A percentile compares a stretch with the other conserved stretches of the same genome.
These are phyloP conservation scores for Porcisia hertigi DNA, from an alignment of 208 protist genomes.

Conservation along the genomic window DNA sequence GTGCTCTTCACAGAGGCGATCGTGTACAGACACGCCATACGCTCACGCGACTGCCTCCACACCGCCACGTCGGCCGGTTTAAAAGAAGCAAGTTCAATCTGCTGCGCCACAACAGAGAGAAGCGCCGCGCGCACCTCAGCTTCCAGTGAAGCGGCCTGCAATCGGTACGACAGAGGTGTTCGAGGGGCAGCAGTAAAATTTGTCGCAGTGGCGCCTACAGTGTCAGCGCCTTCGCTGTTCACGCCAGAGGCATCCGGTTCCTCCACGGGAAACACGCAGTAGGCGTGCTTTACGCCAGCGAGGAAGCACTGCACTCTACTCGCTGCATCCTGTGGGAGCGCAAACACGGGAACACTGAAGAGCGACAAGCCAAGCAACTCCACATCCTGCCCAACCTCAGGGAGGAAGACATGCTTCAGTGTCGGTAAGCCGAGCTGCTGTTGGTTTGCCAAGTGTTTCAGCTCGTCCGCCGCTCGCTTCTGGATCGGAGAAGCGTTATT, in stretches of 20 bases:
- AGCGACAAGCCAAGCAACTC: conserved; percentile 60
- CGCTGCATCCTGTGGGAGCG: conserved; percentile 16
- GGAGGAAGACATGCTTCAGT: conserved; percentile 51
- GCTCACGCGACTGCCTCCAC: conserved; percentile 42
- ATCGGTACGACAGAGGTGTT: conserved; percentile 19
- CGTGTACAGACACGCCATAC: conserved; percentile 54
- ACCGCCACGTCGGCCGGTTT: conserved; percentile 34
- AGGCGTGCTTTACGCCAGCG: conserved; percentile 45
- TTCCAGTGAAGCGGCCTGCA: conserved; percentile 14
- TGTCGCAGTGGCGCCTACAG: too few relatives aligned
- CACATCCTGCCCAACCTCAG: conserved; percentile 50
- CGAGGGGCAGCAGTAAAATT: conserved; percentile 1
- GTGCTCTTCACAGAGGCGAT: conserved; percentile 45
- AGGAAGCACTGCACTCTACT: conserved; percentile 39
- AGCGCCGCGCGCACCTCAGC: conserved; percentile 45
- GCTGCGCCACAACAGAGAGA: conserved; percentile 47
- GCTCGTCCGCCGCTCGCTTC: background rate
- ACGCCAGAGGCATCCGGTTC: background rate
- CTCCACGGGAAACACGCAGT: conserved; percentile 45
- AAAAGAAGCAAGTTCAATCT: conserved; percentile 47
- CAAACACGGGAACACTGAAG: conserved; percentile 38
- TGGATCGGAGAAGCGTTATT: too few relatives aligned
- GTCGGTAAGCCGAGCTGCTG: conserved; percentile 73
- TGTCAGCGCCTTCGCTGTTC: background rate
- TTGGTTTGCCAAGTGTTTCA: conserved; percentile 27